phyloP scores from a whole-genome alignment of 176 grass and related monocot genomes.

The Chloris gayana region DNA sequence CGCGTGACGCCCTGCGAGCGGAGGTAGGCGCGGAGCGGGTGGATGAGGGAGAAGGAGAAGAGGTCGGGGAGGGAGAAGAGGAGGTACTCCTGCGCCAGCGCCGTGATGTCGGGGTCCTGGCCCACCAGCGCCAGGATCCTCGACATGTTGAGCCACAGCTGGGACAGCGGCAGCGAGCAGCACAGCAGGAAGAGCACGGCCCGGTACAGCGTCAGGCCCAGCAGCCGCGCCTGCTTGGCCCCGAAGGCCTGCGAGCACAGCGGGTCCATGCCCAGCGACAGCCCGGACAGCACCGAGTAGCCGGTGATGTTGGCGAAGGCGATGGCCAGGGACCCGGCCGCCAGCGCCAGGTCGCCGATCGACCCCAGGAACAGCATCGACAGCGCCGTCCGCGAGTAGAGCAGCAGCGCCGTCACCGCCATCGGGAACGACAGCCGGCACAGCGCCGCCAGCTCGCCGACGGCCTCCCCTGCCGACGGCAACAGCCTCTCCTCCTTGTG shows the following conservation, averaged over 20 bases:
- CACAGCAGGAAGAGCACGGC: conserved; percentile 89
- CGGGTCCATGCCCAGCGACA: conserved; percentile 96
- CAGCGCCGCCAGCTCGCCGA: conserved; percentile 60
- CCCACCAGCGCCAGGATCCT: conserved; percentile 77
- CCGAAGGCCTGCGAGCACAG: conserved; percentile 96
- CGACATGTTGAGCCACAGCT: conserved; percentile 78
- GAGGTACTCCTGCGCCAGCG: conserved; percentile 69
- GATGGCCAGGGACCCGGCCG: conserved; percentile 83
- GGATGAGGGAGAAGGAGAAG: conserved; percentile 84
- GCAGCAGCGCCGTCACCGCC: conserved; percentile 73
- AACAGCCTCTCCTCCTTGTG: conserved; percentile 22
- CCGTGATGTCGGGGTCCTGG: conserved; percentile 80
- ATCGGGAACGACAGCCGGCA: conserved; percentile 81
- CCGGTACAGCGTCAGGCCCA: conserved; percentile 81
- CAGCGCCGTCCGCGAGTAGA: conserved; percentile 80
- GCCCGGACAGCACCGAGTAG: conserved; percentile 82
- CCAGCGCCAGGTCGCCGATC: conserved; percentile 84
- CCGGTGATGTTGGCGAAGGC: conserved; percentile 96
- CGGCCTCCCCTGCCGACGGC: conserved; percentile 25
- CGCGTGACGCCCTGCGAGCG: conserved; percentile 81
- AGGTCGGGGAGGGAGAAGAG: conserved; percentile 88
- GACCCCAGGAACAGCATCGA: conserved; percentile 94
- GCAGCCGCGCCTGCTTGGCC: conserved; percentile 63
- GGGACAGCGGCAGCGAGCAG: conserved; percentile 79
- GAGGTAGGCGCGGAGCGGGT: conserved; percentile 93